phyloP scores from a whole-genome alignment of 345 rosid species.

The Populus nigra region DNA sequence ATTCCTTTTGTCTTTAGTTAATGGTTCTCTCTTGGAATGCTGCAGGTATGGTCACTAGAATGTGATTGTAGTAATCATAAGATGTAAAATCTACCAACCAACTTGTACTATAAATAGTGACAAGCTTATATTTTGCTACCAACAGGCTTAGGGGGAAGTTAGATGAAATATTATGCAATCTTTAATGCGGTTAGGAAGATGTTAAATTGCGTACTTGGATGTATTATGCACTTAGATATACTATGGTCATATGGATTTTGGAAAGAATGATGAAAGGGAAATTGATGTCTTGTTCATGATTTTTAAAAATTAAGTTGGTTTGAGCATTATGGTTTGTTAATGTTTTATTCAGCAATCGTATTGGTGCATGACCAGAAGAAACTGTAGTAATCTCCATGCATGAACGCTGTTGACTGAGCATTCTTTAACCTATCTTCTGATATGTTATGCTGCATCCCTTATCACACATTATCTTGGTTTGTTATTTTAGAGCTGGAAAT shows the following conservation, averaged over 20 bases:
- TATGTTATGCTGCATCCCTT: not conserved
- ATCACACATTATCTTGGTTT: not conserved
- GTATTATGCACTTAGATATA: not conserved
- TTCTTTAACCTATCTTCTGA: not conserved
- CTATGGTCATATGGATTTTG: too few species aligned
- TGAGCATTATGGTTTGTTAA: not conserved
- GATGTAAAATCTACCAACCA: not conserved
- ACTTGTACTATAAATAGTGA: not conserved
- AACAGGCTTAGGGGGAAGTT: not conserved
- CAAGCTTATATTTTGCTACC: not conserved
- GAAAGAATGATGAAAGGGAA: not conserved
- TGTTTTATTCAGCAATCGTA: not conserved
- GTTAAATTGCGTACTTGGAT: not conserved
- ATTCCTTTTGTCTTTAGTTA: not conserved
- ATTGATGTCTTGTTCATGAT: not conserved
- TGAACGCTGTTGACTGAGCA: conserved; percentile 1
- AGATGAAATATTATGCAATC: not conserved
- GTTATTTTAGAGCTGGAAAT: not conserved
- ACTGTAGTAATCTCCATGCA: not conserved
- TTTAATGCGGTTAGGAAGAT: not conserved
- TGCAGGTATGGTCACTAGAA: not conserved
- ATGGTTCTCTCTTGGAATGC: not conserved
- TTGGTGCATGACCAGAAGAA: not conserved
- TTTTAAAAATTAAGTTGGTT: not conserved
- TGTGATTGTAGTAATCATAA: not conserved